Percentiles rank a stretch among this genome's conserved stretches.
Evolutionary conservation across 805 yeast species (phyloP).

Genomic region (Lipomyces yamanashiensis): DNA sequence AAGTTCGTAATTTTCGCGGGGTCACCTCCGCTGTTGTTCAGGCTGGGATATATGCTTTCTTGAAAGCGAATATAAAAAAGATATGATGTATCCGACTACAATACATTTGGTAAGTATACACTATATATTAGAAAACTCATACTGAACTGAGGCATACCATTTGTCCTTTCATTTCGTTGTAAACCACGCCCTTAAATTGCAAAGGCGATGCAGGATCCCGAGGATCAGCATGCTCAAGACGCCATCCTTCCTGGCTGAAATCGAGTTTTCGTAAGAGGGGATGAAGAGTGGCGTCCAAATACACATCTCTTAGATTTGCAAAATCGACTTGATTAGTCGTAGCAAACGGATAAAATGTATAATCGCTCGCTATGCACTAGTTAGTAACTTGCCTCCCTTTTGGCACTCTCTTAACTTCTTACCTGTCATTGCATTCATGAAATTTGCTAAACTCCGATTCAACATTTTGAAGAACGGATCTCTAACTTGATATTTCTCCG

Average conservation of each 20-base stretch:
- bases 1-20: conserved; percentile 79
- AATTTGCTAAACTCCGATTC: conserved; percentile 89
- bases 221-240: conserved; percentile 71
- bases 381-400: neutral
- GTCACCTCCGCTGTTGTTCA: conserved; percentile 93
- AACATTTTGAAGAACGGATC: conserved; percentile 99
- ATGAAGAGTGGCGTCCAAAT: conserved; percentile 81
- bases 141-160: conserved; percentile 44
- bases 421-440: conserved; percentile 96
- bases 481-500: conserved; percentile 85
- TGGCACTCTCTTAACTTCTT: neutral
- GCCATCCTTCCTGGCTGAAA: conserved; percentile 97
- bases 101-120: neutral
- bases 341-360: conserved; percentile 94
- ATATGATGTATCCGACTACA: conserved; percentile 75
- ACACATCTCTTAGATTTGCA: conserved; percentile 81
- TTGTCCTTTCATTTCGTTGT: conserved; percentile 98
- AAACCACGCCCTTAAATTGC: conserved; percentile 91
- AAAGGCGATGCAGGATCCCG: conserved; percentile 63
- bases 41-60: conserved; percentile 78
- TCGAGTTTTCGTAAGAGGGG: conserved; percentile 81
- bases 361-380: conserved; percentile 69
- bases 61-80: conserved; percentile 83
- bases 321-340: conserved; percentile 87
- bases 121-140: neutral